Base-by-base conservation (phyloP, 129 eudicot species). In the Lonicera japonica region DNA sequence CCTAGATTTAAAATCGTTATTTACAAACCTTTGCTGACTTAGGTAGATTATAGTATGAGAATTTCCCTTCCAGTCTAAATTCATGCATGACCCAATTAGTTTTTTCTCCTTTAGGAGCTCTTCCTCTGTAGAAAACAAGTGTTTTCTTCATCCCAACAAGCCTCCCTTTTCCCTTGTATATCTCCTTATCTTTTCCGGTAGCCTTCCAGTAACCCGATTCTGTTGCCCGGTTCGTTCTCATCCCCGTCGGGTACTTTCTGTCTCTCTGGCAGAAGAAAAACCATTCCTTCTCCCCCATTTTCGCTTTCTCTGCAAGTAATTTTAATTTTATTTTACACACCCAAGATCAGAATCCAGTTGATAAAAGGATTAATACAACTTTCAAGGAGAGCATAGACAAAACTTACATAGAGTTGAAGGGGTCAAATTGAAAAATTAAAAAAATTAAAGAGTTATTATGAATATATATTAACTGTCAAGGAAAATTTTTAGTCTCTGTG, bases 31-130 rank as follows among this genome's bases (percentile, higher is more conserved):
- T 88, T 4, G 96, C 66, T 0, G 80, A 48, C 65, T 80, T 88
- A 19, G 96, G 64, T 69, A 88, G 74, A 74, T 88, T 88, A 76
- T 84, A 79, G 65, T 69, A 81, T 5, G 95, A 81, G 60, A 83
- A 84, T 24, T 79, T 78, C 22, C 96, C 96, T 72, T 88, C 94
- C 13, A 88, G 94, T 60, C 96, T 68, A 54, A 75, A 88, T 61
- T 88, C 96, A 64, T 88, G 96, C 96, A 88, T 88, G 46, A 88
- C 96, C 96, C 96, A 88, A 58, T 88, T 82, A 17, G 89, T 68
- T 65, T 88, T 88, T 66, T 79, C 89, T 56, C 96, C 96, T 68
- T 82, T 88, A 0, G 96, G 96, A 22, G 96, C 96, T 77, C 96
- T 82, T 22, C 96, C 96, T 82, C 77, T 84, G 81, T 88, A 88